phyloP scores from a whole-genome alignment of 148 eudicot genomes.

The Silene latifolia region DNA sequence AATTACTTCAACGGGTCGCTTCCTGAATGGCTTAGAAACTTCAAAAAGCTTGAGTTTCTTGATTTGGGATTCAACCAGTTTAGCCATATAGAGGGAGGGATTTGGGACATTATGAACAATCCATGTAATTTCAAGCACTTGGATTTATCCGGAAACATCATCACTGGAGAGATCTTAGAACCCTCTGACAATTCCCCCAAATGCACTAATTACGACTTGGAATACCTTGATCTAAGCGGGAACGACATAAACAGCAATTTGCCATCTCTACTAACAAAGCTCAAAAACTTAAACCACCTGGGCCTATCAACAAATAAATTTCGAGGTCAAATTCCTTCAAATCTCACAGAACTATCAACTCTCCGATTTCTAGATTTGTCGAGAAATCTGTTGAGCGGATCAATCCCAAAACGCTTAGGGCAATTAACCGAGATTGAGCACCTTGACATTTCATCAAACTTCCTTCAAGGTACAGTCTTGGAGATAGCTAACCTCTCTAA shows the following conservation, averaged over 20 bases:
- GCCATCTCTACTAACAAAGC: neutral
- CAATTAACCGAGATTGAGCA: neutral
- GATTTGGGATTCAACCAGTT: neutral
- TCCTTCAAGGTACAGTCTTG: constrained; percentile 1
- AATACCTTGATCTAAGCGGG: neutral
- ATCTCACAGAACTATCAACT: neutral
- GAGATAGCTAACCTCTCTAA: constrained; percentile 8
- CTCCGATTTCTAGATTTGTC: constrained; percentile 3
- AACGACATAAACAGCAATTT: neutral
- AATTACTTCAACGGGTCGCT: neutral
- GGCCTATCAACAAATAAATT: neutral
- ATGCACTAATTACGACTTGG: constrained; percentile 2
- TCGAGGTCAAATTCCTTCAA: constrained; percentile 5
- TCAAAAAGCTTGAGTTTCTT: neutral
- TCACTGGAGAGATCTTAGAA: neutral
- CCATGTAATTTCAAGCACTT: constrained; percentile 10
- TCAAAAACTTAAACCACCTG: neutral
- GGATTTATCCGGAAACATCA: neutral
- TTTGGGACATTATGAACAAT: constrained; percentile 6
- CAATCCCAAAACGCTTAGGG: neutral
- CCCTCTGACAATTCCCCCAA: neutral
- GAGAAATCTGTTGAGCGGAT: neutral
- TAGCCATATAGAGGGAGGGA: neutral
- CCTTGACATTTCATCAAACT: constrained; percentile 3
- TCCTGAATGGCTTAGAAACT: neutral